Percentiles rank a stretch among this genome's conserved stretches.
These are phyloP conservation scores for Melanomma pulvis-pyrius DNA, from an alignment of 495 filamentous ascomycete species.

Conservation along the genomic window DNA sequence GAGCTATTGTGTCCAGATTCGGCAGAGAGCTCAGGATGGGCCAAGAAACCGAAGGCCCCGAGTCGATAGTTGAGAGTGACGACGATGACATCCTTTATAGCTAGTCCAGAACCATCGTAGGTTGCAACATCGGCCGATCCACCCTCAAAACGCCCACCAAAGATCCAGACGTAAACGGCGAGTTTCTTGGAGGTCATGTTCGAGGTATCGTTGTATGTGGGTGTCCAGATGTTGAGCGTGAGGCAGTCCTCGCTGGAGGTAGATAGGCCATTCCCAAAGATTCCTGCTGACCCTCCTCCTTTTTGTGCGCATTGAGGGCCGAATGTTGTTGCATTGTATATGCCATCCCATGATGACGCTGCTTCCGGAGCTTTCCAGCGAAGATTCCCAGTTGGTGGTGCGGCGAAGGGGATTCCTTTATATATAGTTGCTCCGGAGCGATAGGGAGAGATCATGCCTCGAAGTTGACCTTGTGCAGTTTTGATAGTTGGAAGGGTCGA, in stretches of 20 bases:
- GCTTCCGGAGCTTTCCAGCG: conserved; percentile 1
- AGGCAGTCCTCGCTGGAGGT: conserved; percentile 9
- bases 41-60: neutral
- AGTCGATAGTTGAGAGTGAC: conserved; percentile 10
- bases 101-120: conserved; percentile 8
- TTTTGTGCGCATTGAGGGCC: neutral
- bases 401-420: neutral
- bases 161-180: conserved; percentile 3
- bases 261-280: neutral
- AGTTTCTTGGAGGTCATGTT: neutral
- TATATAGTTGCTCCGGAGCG: neutral
- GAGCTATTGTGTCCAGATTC: conserved; percentile 8
- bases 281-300: neutral
- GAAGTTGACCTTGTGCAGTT: neutral
- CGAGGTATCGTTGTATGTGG: conserved; percentile 1
- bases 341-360: neutral
- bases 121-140: neutral
- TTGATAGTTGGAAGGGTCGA: neutral
- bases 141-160: conserved; percentile 2
- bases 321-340: neutral
- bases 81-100: neutral
- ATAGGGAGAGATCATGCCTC: neutral
- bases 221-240: conserved; percentile 6
- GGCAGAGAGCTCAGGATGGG: conserved; percentile 4
- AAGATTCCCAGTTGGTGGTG: neutral